Percentiles rank a stretch among this genome's conserved stretches.
Evolutionary conservation across 164 flowering plant genomes (phyloP).

Genomic region (Dillenia suffruticosa): DNA sequence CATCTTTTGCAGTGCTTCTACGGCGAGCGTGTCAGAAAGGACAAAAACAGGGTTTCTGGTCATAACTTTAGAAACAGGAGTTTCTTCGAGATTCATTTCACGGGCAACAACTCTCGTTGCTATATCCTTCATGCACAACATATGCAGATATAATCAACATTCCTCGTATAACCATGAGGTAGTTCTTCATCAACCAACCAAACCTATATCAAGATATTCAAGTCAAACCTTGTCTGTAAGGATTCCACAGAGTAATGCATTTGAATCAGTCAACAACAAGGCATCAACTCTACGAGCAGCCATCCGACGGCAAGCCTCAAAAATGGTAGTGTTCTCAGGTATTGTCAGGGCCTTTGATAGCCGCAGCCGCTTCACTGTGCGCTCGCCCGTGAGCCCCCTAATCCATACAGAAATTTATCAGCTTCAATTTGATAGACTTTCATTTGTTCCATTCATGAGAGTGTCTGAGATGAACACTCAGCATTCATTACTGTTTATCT

Average conservation of each 20-base stretch:
- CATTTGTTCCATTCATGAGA: background rate
- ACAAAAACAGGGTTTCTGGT: constrained; percentile 94
- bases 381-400: constrained; percentile 80
- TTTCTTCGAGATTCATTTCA: constrained; percentile 75
- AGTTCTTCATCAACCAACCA: background rate
- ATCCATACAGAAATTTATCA: constrained; percentile 2
- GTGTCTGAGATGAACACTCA: background rate
- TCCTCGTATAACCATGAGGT: too few relatives aligned
- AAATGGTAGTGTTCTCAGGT: constrained; percentile 75
- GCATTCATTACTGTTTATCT: background rate
- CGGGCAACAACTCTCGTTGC: constrained; percentile 82
- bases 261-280: constrained; percentile 84
- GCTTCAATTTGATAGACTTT: background rate
- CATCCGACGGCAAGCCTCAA: constrained; percentile 93
- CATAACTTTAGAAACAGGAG: constrained; percentile 96
- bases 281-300: constrained; percentile 97
- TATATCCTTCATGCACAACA: constrained; percentile 63
- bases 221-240: constrained; percentile 84
- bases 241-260: constrained; percentile 94
- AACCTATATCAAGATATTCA: background rate
- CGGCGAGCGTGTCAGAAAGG: constrained; percentile 94
- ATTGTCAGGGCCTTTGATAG: constrained; percentile 90
- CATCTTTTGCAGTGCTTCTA: constrained; percentile 99
- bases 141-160: background rate
- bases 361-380: constrained; percentile 89